A percentile compares a stretch with the other conserved stretches of the same genome.
These are phyloP conservation scores for Mucor saturninus DNA, from an alignment of 371 early-diverging fungal species.

Conservation along the genomic window DNA sequence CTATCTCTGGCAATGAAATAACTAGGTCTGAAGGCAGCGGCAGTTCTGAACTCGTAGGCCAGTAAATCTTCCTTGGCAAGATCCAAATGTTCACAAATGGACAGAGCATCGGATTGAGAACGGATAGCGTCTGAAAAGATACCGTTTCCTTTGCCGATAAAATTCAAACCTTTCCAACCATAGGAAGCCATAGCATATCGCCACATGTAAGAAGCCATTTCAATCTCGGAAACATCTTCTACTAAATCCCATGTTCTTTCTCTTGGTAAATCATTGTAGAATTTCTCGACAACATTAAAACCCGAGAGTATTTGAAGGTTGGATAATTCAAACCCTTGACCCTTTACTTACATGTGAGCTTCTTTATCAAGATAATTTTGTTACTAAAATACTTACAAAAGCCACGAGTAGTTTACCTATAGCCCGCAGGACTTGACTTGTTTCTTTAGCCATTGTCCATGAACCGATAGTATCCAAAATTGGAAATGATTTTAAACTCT, in stretches of 20 bases:
- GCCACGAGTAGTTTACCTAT: slow-evolving; percentile 66
- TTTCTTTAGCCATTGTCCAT: slow-evolving; percentile 63
- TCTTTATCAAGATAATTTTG: background rate
- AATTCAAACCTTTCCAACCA: slow-evolving; percentile 81
- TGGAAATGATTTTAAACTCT: slow-evolving; percentile 25
- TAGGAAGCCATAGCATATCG: slow-evolving; percentile 65
- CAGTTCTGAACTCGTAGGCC: slow-evolving; percentile 70
- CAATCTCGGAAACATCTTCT: slow-evolving; percentile 51
- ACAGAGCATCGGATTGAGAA: slow-evolving; percentile 67
- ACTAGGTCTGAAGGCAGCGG: slow-evolving; percentile 74
- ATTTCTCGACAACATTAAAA: slow-evolving; percentile 66
- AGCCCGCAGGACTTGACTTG: slow-evolving; percentile 67
- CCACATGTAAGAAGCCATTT: slow-evolving; percentile 59
- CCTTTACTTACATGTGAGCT: slow-evolving; percentile 29
- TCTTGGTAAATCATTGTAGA: slow-evolving; percentile 47
- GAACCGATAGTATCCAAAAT: slow-evolving; percentile 50
- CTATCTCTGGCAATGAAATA: slow-evolving; percentile 77
- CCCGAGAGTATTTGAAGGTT: slow-evolving; percentile 71
- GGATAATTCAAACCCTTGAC: slow-evolving; percentile 77
- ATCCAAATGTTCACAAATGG: slow-evolving; percentile 69
- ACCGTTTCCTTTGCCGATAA: slow-evolving; percentile 74
- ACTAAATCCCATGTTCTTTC: slow-evolving; percentile 39
- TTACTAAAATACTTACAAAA: slow-evolving; percentile 56
- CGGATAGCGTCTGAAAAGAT: slow-evolving; percentile 68
- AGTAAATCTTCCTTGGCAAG: slow-evolving; percentile 71